Base-by-base conservation (phyloP, 768 basidiomycete species). In the Amanita fuliginea region DNA sequence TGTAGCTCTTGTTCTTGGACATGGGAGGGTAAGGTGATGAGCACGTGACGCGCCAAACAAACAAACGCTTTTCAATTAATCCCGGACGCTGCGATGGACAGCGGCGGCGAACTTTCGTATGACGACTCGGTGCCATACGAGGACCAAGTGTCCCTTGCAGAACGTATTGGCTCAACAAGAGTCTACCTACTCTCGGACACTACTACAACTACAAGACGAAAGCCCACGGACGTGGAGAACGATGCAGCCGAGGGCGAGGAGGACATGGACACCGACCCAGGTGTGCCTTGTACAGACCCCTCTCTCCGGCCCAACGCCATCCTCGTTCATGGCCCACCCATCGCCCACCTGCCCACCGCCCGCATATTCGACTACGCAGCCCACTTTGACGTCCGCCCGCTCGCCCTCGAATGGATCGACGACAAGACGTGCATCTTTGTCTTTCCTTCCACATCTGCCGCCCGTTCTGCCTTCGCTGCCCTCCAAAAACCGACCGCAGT, bases 371-470 rank as follows among this genome's bases (percentile, higher is more conserved):
- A 83, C 0, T 92, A 91, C 56, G 81, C 81, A 28, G 83, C 80
- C 1, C 83, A 90, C 56, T 88, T 86, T 57, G 82, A 85, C 42
- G 72, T 80, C 0, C 70, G 75, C 16, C 88, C 88, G 0, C 73
- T 87, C 54, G 88, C 75, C 6, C 67, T 92, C 6, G 89, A 92
- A 66, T 92, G 89, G 89, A 74, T 92, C 16, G 80, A 89, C 61
- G 89, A 92, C 65, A 81, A 69, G 19, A 88, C 84, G 21, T 90
- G 86, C 56, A 74, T 92, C 3, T 68, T 91, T 45, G 83, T 92
- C 37, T 92, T 88, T 59, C 64, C 73, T 6, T 72, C 76, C 34
- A 77, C 72, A 45, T 53, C 65, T 33, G 62, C 70, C 10, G 86
- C 86, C 10, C 72, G 74, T 21, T 56, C 65, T 1, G 81, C 77